phyloP scores from a whole-genome alignment of 1,139 yeast species.

The Saccharomyces hybrid region DNA sequence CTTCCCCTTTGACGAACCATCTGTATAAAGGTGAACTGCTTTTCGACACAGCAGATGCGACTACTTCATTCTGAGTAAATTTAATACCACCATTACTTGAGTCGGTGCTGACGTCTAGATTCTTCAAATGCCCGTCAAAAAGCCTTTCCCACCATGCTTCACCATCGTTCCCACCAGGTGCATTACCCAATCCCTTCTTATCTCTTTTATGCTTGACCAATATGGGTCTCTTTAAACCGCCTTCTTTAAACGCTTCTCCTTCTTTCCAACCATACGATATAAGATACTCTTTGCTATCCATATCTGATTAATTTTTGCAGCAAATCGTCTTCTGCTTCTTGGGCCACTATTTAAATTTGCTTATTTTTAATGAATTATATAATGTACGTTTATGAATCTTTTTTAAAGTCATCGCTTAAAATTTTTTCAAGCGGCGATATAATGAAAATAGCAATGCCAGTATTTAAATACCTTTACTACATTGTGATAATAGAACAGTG shows the following conservation, averaged over 20 bases:
- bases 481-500: not conserved
- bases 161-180: constrained; percentile 40
- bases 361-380: not conserved
- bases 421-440: constrained; percentile 1
- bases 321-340: constrained; percentile 2
- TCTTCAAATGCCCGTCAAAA: constrained; percentile 86
- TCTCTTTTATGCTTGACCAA: constrained; percentile 86
- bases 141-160: constrained; percentile 97
- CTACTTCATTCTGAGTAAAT: constrained; percentile 39
- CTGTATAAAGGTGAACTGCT: constrained; percentile 54
- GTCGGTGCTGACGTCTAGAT: constrained; percentile 51
- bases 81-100: constrained; percentile 34
- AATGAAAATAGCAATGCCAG: not conserved
- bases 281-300: constrained; percentile 72
- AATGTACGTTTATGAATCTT: not conserved
- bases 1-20: constrained; percentile 76
- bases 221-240: constrained; percentile 79
- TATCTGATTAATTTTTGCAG: constrained; percentile 23
- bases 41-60: constrained; percentile 43
- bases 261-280: constrained; percentile 83
- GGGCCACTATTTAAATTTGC: constrained; percentile 1
- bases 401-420: constrained; percentile 13
- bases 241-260: constrained; percentile 74
- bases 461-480: not conserved
- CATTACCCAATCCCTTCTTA: constrained; percentile 62